Evolutionary conservation across 1,139 yeast species (phyloP).

Genomic region (Pichia kudriavzevii): DNA sequence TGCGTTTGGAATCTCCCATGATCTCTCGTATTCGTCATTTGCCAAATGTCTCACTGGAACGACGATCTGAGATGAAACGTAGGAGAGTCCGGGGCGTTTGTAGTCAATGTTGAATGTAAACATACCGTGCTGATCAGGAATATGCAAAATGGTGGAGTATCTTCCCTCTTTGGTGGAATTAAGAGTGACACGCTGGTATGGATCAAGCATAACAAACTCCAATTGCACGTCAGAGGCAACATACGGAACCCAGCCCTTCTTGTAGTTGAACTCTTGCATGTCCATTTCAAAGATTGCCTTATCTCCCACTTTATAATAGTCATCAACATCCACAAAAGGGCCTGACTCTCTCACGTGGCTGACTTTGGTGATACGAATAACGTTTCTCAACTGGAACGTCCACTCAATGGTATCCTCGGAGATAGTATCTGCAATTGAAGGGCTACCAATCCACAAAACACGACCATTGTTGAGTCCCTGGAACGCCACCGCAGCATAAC

Average conservation of each 20-base stretch:
- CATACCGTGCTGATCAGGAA: constrained; percentile 97
- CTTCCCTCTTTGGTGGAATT: constrained; percentile 29
- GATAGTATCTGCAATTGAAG: constrained; percentile 36
- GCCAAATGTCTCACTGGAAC: constrained; percentile 92
- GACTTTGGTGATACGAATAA: constrained; percentile 50
- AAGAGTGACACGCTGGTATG: constrained; percentile 66
- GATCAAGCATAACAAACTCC: constrained; percentile 87
- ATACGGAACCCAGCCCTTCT: constrained; percentile 59
- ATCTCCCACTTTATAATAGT: constrained; percentile 63
- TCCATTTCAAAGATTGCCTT: constrained; percentile 57
- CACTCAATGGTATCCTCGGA: constrained; percentile 51
- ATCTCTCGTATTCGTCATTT: constrained; percentile 88
- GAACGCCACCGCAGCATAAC: constrained; percentile 67
- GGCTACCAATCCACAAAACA: constrained; percentile 71
- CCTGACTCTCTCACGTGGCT: constrained; percentile 42
- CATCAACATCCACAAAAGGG: constrained; percentile 14
- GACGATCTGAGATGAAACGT: constrained; percentile 54
- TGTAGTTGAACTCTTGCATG: constrained; percentile 54
- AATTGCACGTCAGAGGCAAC: constrained; percentile 50
- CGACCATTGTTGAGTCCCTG: constrained; percentile 81
- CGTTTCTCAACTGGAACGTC: constrained; percentile 62
- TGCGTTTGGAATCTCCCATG: constrained; percentile 88
- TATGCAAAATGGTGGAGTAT: constrained; percentile 51
- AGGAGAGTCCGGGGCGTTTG: constrained; percentile 71
- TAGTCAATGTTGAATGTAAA: constrained; percentile 81